Base-by-base conservation (phyloP, 805 yeast genomes). In the Kazachstania martiniae region DNA sequence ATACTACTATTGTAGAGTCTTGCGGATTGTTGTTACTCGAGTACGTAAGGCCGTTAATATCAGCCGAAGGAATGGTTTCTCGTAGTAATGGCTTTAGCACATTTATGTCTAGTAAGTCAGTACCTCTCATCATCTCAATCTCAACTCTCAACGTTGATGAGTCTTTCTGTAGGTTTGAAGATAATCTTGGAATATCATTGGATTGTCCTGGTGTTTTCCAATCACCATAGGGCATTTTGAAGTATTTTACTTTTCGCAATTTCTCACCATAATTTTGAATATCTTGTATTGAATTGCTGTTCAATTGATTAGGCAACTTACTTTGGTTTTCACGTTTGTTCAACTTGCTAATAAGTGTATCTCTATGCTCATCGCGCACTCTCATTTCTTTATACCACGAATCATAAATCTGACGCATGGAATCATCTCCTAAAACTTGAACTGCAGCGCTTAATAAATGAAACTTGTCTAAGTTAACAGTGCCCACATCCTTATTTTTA, bases 241-340 rank as follows among this genome's bases (percentile, higher is more conserved):
- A 52, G 28, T 52, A 49, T 25, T 47, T 48, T 17, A 45, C 24
- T 22, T 49, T 51, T n/a, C 59, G 41, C 23, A 53, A 36, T 10
- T 19, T 25, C 26, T 47, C 44, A 3, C 58, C 56, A 25, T 51
- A 46, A n/a, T 39, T 35, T 29, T 52, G 50, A 9, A 46, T 35
- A n/a, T 24, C 29, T n/a, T 15, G 5, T 16, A 35, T 8, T 5
- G 26, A 8, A 3, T 30, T 25, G n/a, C n/a, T n/a, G n/a, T n/a
- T n/a, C n/a, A n/a, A 22, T n/a, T 29, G n/a, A 26, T 16, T 24
- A 19, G 18, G 10, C 12, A 8, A 17, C 17, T 25, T 12, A n/a
- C 15, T 18, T n/a, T n/a, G n/a, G 23, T 21, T 24, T 17, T 13
- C 28, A 4, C 18, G 19, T 16, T 12, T 18, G 18, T 28, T 34